Percentiles rank a stretch among this genome's conserved stretches.
These are phyloP conservation scores for Termitomyces titanicus DNA, from an alignment of 768 basidiomycete species.

Conservation along the genomic window DNA sequence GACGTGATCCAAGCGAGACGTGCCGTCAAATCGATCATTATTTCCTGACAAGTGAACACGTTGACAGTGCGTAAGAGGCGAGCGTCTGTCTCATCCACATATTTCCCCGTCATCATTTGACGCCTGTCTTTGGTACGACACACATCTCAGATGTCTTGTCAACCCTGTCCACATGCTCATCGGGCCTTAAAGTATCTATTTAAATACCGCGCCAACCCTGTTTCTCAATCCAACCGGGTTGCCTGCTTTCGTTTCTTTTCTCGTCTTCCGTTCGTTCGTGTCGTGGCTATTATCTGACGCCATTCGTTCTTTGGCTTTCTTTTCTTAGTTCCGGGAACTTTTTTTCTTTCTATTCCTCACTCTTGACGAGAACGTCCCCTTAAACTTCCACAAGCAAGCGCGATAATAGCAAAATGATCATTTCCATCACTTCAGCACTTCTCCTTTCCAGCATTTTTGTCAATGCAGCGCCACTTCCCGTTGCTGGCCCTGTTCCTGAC, in stretches of 20 bases:
- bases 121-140: background rate
- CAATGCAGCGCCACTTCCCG: slow-evolving; percentile 5
- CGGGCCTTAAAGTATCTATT: background rate
- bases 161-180: slow-evolving; percentile 1
- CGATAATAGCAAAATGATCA: slow-evolving; percentile 7
- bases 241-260: slow-evolving; percentile 3
- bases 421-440: slow-evolving; percentile 4
- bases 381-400: background rate
- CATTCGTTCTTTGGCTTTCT: slow-evolving; percentile 6
- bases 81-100: background rate
- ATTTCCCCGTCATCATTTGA: background rate
- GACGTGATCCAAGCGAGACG: background rate
- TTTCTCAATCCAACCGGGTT: slow-evolving; percentile 4
- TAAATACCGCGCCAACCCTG: background rate
- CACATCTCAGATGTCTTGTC: slow-evolving; percentile 2
- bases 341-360: background rate
- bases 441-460: slow-evolving; percentile 4
- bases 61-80: background rate
- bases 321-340: background rate
- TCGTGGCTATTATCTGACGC: slow-evolving; percentile 12
- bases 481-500: background rate
- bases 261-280: slow-evolving; percentile 5
- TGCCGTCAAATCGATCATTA: background rate
- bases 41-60: background rate
- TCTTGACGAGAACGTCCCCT: slow-evolving; percentile 8